Evolutionary conservation across 805 yeast genomes (phyloP).

Genomic region (Sungouiozyma intestinalis): DNA sequence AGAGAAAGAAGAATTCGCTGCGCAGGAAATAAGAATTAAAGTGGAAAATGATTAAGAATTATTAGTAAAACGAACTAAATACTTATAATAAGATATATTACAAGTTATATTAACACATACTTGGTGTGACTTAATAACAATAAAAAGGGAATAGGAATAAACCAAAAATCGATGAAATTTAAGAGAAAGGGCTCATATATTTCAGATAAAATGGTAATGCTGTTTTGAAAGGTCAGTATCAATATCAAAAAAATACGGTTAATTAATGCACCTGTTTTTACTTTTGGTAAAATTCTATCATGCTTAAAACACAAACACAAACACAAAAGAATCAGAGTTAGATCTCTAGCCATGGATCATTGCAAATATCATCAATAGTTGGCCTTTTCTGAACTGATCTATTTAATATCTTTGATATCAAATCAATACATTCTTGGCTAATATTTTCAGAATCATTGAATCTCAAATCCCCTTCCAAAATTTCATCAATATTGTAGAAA

Average conservation of each 20-base stretch:
- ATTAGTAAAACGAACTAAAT: background rate
- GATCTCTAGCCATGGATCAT: slow-evolving; percentile 57
- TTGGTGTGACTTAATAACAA: background rate
- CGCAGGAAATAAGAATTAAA: no score
- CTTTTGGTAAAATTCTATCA: no score
- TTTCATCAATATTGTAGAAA: slow-evolving; percentile 89
- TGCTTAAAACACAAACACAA: no score
- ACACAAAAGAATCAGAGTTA: slow-evolving; percentile 1
- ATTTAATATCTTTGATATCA: slow-evolving; percentile 58
- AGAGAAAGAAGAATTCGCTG: no score
- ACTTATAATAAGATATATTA: no score
- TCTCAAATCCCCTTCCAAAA: slow-evolving; percentile 78
- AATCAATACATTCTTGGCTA: slow-evolving; percentile 47
- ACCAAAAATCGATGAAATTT: no score
- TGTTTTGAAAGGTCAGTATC: no score
- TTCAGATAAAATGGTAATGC: no score
- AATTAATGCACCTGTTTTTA: no score
- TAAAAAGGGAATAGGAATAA: background rate
- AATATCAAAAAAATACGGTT: no score
- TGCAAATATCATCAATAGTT: slow-evolving; percentile 55
- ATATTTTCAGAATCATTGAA: slow-evolving; percentile 32
- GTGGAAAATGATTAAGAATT: background rate
- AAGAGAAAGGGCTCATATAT: no score
- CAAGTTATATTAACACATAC: background rate
- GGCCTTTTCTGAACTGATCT: slow-evolving; percentile 62